Evolutionary conservation across 2,329 filamentous ascomycete genomes (phyloP).

Genomic region (Cytospora leucostoma): DNA sequence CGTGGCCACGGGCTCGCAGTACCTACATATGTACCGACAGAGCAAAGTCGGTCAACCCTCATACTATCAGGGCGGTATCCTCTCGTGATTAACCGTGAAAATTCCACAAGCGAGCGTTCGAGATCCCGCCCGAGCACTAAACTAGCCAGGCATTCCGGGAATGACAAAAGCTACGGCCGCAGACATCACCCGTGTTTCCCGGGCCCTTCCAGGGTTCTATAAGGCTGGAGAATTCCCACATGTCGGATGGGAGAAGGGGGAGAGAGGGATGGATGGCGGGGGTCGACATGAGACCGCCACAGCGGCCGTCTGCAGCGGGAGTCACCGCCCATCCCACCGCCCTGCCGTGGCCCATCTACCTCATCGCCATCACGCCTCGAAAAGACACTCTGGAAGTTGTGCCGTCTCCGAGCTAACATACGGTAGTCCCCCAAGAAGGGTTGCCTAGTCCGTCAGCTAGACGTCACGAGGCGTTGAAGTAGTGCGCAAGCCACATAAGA

Average conservation of each 20-base stretch:
- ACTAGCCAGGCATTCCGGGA: neutral
- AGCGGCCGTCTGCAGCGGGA: conserved; percentile 18
- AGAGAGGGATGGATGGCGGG: neutral
- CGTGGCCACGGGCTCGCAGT: neutral
- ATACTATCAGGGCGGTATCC: neutral
- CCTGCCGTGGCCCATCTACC: neutral
- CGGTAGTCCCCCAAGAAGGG: neutral
- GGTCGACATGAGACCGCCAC: conserved; percentile 23
- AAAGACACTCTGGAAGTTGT: neutral
- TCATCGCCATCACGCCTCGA: neutral
- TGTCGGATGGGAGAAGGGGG: neutral
- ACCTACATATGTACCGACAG: neutral
- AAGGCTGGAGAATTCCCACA: neutral
- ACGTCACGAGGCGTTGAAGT: neutral
- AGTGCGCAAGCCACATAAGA: neutral
- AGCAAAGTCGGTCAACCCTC: neutral
- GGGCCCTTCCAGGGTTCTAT: neutral
- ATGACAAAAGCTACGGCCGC: neutral
- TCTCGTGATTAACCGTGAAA: too few relatives aligned
- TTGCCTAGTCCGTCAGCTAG: neutral
- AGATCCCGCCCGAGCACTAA: neutral
- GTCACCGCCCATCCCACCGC: conserved; percentile 1
- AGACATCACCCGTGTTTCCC: neutral
- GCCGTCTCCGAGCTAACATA: neutral
- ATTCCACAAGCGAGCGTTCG: neutral